Evolutionary conservation across 305 asterid genomes (phyloP), one percentile per base, ranked within the genome.

Genomic region (Petunia hybrid): DNA sequence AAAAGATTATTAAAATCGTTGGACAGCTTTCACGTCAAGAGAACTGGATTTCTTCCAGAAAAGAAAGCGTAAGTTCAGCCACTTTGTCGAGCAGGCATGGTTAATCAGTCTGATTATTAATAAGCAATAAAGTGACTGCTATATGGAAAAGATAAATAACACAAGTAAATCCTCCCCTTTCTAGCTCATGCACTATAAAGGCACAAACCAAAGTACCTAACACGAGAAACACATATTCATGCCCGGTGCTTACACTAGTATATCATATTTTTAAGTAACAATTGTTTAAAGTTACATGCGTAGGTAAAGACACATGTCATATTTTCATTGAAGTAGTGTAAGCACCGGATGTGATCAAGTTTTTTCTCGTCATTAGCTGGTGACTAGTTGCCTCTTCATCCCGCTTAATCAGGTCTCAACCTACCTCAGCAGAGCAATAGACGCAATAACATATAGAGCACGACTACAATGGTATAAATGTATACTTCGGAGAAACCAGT

Each of bases 401-500:
- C 64, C 62, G 31, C 36, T 68, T 22, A 57, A 46, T 81, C 53
- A 10, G 55, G 43, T 71, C 46, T 48, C 81, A 78, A 61, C 81
- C 79, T 22, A 64, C 75, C 7, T 13, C 53, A 42, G 16, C 14
- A 35, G 8, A 42, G 76, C n/a, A 68, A 68, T 31, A 10, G 41
- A 68, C 75, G 56, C 42, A n/a, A 48, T 12, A 31, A 68, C 76
- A n/a, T n/a, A n/a, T 48, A 16, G 12, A 42, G 56, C 76, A 43
- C 76, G n/a, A 68, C 76, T n/a, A 42, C 8, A 68, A n/a, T 8
- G 56, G 8, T 8, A 41, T 51, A 9, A 1, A 6, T 51, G 69
- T 35, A 61, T 51, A 51, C 55, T 62, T 48, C 12, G 10, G 13
- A 59, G 48, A 82, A 36, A 71, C 43, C 69, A 10, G 8, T 55